Percentiles rank a stretch among this genome's conserved stretches.
These are phyloP conservation scores for Hyphopichia homilentoma DNA, from an alignment of 805 yeast genomes.

Conservation along the genomic window DNA sequence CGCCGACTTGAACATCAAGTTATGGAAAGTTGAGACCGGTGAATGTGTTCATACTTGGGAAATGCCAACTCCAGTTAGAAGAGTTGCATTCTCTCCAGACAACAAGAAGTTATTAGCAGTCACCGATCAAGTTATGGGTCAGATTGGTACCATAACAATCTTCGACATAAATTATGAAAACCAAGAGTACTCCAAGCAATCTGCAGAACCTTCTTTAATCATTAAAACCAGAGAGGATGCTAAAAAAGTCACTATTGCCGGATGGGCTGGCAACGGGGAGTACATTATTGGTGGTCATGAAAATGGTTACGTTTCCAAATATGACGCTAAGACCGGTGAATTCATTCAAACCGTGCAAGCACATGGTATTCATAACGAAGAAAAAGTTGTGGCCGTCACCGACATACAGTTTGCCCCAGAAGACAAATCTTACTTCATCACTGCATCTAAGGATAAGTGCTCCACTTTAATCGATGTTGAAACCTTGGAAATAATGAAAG, in stretches of 20 bases:
- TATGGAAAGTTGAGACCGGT: slow-evolving; percentile 84
- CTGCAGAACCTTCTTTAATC: slow-evolving; percentile 51
- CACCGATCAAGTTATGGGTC: slow-evolving; percentile 91
- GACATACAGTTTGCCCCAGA: slow-evolving; percentile 83
- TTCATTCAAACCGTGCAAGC: slow-evolving; percentile 53
- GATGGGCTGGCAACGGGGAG: slow-evolving; percentile 76
- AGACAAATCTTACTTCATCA: slow-evolving; percentile 85
- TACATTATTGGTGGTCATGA: slow-evolving; percentile 83
- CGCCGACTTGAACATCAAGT: slow-evolving; percentile 80
- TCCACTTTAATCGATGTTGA: slow-evolving; percentile 79
- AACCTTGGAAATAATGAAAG: slow-evolving; percentile 65
- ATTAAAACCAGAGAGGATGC: slow-evolving; percentile 58
- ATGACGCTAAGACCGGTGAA: slow-evolving; percentile 73
- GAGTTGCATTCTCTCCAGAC: slow-evolving; percentile 81
- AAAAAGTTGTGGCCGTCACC: slow-evolving; percentile 49
- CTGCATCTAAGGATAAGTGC: slow-evolving; percentile 88
- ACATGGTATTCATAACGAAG: slow-evolving; percentile 64
- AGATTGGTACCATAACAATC: slow-evolving; percentile 69
- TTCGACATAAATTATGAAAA: slow-evolving; percentile 51
- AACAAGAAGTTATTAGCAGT: slow-evolving; percentile 67
- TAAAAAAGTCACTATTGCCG: slow-evolving; percentile 73
- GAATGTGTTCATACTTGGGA: slow-evolving; percentile 68
- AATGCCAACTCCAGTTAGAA: slow-evolving; percentile 81
- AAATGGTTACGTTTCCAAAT: slow-evolving; percentile 81
- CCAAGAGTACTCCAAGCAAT: slow-evolving; percentile 41